A percentile compares a stretch with the other conserved stretches of the same genome.
Evolutionary conservation across 495 filamentous ascomycete species (phyloP).

Genomic region (Tricharina praecox): DNA sequence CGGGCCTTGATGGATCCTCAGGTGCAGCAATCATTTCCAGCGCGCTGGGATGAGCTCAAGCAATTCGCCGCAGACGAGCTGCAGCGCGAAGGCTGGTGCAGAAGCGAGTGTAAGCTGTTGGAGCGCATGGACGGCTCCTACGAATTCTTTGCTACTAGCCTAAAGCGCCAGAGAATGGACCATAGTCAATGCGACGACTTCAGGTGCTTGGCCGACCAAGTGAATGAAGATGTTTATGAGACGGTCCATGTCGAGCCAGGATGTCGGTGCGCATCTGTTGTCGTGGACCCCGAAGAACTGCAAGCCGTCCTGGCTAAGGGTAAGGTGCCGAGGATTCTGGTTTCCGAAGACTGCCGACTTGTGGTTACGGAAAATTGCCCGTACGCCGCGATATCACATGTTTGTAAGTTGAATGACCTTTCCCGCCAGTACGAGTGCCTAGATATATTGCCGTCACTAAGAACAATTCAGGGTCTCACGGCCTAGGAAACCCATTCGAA

Average conservation of each 20-base stretch:
- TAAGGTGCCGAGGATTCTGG: neutral
- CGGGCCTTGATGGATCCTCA: neutral
- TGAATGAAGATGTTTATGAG: neutral
- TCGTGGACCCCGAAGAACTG: neutral
- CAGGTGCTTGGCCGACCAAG: neutral
- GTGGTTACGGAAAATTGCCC: neutral
- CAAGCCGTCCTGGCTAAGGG: neutral
- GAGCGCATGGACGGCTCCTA: neutral
- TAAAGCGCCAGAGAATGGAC: neutral
- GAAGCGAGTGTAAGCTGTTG: neutral
- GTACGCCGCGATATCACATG: neutral
- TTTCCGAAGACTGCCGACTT: neutral
- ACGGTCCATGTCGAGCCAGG: neutral
- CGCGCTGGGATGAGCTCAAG: neutral
- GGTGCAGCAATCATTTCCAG: neutral
- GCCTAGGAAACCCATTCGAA: neutral
- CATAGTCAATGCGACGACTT: neutral
- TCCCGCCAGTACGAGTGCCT: too few species aligned
- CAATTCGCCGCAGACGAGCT: neutral
- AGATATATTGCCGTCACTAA: too few species aligned
- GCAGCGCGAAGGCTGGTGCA: neutral
- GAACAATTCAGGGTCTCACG: neutral
- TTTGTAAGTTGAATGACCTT: neutral
- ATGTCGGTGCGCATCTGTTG: neutral
- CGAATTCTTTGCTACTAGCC: neutral